phyloP scores from a whole-genome alignment of 73 alveolate species.

The Paramecium tetraurelia region DNA sequence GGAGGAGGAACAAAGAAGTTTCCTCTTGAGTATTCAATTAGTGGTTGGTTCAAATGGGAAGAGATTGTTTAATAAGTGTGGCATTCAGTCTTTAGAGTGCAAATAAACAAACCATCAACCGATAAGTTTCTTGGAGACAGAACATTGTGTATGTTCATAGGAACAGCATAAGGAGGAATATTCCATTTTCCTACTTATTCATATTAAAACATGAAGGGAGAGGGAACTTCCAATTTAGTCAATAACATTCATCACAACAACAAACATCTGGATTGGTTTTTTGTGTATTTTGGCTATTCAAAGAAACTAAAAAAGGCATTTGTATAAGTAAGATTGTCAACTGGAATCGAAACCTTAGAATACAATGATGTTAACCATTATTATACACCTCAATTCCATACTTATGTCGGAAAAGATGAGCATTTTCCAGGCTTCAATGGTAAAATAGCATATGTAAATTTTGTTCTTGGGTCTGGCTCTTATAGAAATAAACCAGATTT shows the following conservation, averaged over 20 bases:
- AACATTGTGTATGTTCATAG: neutral
- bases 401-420: constrained; percentile 21
- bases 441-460: constrained; percentile 1
- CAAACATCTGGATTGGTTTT: constrained; percentile 5
- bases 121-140: constrained; percentile 16
- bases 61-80: neutral
- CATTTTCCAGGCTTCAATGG: constrained; percentile 47
- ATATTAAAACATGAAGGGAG: constrained; percentile 42
- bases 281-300: constrained; percentile 35
- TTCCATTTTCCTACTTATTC: constrained; percentile 42
- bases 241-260: constrained; percentile 34
- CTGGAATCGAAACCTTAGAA: constrained; percentile 40
- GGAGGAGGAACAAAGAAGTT: constrained; percentile 20
- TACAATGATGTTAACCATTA: neutral
- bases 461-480: neutral
- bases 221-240: constrained; percentile 28
- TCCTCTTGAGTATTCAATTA: constrained; percentile 19
- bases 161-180: constrained; percentile 37
- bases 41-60: constrained; percentile 43
- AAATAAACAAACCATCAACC: neutral
- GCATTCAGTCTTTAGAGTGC: constrained; percentile 28
- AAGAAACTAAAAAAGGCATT: constrained; percentile 5
- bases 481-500: constrained; percentile 17
- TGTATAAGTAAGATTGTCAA: neutral
- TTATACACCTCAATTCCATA: neutral